phyloP scores from a whole-genome alignment of 1,284 basidiomycete genomes.

The Moesziomyces antarcticus region DNA sequence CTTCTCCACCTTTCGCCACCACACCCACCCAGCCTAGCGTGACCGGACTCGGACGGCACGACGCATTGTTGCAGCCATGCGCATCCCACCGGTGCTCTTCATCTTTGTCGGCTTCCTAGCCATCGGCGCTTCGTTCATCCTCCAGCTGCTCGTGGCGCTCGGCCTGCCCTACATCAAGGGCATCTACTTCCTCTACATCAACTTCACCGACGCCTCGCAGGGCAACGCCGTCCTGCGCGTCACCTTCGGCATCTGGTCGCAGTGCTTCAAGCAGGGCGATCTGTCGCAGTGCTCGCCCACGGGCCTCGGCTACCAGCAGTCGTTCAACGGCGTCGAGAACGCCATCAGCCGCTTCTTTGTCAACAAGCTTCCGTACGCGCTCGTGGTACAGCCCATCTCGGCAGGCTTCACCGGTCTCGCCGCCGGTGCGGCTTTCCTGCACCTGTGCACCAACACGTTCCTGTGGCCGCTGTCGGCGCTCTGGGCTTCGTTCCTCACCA shows the following conservation, averaged over 20 bases:
- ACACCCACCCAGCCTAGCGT: not conserved
- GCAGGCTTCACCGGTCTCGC: slow-evolving; percentile 58
- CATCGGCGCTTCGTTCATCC: slow-evolving; percentile 57
- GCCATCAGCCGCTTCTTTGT: slow-evolving; percentile 36
- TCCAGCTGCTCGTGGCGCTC: slow-evolving; percentile 56
- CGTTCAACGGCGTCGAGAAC: slow-evolving; percentile 21
- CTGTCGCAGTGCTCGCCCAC: slow-evolving; percentile 27
- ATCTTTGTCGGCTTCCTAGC: slow-evolving; percentile 52
- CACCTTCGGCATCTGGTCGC: slow-evolving; percentile 55
- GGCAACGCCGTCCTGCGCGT: slow-evolving; percentile 9
- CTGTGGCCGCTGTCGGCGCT: slow-evolving; percentile 54
- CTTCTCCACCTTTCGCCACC: not conserved
- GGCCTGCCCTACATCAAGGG: slow-evolving; percentile 56
- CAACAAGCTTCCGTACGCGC: slow-evolving; percentile 52
- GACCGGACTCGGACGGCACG: not conserved
- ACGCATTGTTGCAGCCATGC: slow-evolving; percentile 16
- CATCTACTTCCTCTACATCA: slow-evolving; percentile 55
- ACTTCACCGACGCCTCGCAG: slow-evolving; percentile 19
- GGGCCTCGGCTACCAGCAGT: slow-evolving; percentile 50
- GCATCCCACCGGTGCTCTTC: slow-evolving; percentile 30
- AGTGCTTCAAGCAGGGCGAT: slow-evolving; percentile 30
- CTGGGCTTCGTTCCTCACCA: slow-evolving; percentile 54
- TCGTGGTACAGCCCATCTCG: slow-evolving; percentile 58
- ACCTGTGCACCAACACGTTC: slow-evolving; percentile 55
- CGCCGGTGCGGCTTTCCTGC: slow-evolving; percentile 54